phyloP scores from a whole-genome alignment of 306 rosid genomes.

The Dryas alaskensis region DNA sequence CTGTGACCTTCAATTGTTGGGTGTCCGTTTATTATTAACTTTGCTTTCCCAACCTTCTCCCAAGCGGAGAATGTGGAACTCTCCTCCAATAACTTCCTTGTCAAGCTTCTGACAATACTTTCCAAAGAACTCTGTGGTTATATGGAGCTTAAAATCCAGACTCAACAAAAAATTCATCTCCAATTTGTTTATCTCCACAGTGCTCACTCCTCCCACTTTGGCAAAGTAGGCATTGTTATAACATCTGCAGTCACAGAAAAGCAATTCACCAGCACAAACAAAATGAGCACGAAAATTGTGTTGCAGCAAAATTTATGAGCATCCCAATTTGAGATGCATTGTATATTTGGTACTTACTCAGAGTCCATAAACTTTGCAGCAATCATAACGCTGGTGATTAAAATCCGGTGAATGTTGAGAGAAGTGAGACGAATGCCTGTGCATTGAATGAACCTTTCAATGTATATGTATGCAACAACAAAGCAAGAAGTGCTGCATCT shows the following conservation, averaged over 20 bases:
- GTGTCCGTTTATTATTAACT: no score
- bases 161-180: conserved; percentile 57
- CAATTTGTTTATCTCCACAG: conserved; percentile 56
- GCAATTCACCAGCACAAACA: not conserved
- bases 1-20: no score
- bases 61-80: not conserved
- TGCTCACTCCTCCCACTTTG: conserved; percentile 70
- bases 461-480: conserved; percentile 61
- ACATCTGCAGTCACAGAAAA: conserved; percentile 35
- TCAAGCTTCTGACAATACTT: conserved; percentile 41
- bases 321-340: no score
- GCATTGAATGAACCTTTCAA: conserved; percentile 47
- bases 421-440: conserved; percentile 47
- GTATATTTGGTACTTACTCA: conserved; percentile 32
- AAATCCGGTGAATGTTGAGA: conserved; percentile 58
- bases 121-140: conserved; percentile 38
- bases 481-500: conserved; percentile 59
- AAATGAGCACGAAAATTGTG: not conserved
- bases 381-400: conserved; percentile 51
- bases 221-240: conserved; percentile 52
- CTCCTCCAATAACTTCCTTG: conserved; percentile 14
- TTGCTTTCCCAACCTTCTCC: no score
- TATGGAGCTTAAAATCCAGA: conserved; percentile 55
- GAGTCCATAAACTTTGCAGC: conserved; percentile 63
- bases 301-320: not conserved